A percentile compares a stretch with the other conserved stretches of the same genome.
phyloP scores from a whole-genome alignment of 768 basidiomycete genomes.

The Clathrus columnatus region DNA sequence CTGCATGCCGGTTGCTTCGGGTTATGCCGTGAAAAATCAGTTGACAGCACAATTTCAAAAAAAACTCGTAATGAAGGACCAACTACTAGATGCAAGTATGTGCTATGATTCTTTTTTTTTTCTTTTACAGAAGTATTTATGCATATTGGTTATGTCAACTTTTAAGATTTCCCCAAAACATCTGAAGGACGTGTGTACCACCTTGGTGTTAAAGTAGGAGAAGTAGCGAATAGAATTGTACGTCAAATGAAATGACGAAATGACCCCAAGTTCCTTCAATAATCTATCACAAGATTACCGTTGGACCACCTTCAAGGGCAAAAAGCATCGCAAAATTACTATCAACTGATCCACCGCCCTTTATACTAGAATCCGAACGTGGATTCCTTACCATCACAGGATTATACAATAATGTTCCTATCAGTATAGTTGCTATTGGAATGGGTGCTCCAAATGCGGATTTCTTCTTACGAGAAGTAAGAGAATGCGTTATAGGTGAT shows the following conservation, averaged over 20 bases:
- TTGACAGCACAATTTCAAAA: too few relatives aligned
- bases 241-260: conserved; percentile 21
- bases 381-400: conserved; percentile 72
- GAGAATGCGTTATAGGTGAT: conserved; percentile 62
- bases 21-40: not conserved
- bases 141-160: not conserved
- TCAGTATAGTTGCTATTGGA: conserved; percentile 72
- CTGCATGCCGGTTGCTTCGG: not conserved
- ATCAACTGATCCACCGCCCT: conserved; percentile 36
- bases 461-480: conserved; percentile 74
- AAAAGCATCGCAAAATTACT: conserved; percentile 47
- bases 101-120: conserved; percentile 9
- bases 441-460: conserved; percentile 82
- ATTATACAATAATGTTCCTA: conserved; percentile 48
- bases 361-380: conserved; percentile 60
- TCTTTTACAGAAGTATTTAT: too few relatives aligned
- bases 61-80: conserved; percentile 70
- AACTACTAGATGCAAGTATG: conserved; percentile 60
- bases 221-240: conserved; percentile 77
- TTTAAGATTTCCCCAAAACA: conserved; percentile 68
- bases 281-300: conserved; percentile 46
- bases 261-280: not conserved
- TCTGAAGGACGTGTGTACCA: conserved; percentile 70
- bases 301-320: conserved; percentile 66
- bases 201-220: conserved; percentile 63